Conservation (phyloP, 768 basidiomycete genomes). For the Termitomyces sp. region DNA sequence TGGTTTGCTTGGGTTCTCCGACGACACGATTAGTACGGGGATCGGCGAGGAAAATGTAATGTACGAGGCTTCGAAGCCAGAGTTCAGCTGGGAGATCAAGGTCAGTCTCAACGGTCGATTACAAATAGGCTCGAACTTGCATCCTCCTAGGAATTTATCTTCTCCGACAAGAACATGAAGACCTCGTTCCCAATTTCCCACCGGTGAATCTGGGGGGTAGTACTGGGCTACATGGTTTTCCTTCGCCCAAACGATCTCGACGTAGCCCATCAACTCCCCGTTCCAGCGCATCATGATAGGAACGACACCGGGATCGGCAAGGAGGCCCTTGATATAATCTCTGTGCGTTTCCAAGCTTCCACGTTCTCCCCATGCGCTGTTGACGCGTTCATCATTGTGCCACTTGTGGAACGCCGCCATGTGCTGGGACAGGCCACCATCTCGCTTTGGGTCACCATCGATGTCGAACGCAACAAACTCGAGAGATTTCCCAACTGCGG, state of each 20-base stretch:
- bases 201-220: slow-evolving; percentile 21
- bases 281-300: slow-evolving; percentile 48
- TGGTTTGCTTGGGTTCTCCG: slow-evolving; percentile 38
- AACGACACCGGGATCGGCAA: slow-evolving; percentile 36
- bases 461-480: slow-evolving; percentile 33
- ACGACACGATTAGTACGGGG: slow-evolving; percentile 37
- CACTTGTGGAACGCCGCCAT: slow-evolving; percentile 44
- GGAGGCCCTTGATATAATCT: slow-evolving; percentile 31
- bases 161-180: slow-evolving; percentile 47
- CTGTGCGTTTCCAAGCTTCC: slow-evolving; percentile 42
- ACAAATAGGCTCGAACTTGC: slow-evolving; percentile 24
- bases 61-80: slow-evolving; percentile 35
- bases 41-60: slow-evolving; percentile 42
- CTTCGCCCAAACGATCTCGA: slow-evolving; percentile 44
- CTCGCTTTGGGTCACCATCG: slow-evolving; percentile 21
- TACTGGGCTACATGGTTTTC: slow-evolving; percentile 34
- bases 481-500: slow-evolving; percentile 27
- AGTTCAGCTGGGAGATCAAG: slow-evolving; percentile 25
- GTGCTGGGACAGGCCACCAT: slow-evolving; percentile 27
- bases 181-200: slow-evolving; percentile 31
- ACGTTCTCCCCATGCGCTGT: slow-evolving; percentile 41
- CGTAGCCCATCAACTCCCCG: slow-evolving; percentile 40
- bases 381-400: slow-evolving; percentile 49
- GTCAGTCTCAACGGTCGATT: neutral
- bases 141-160: slow-evolving; percentile 40